Percentiles rank a stretch among this genome's conserved stretches.
phyloP scores from a whole-genome alignment of 345 rosid species.

The Odontarrhena argentea region DNA sequence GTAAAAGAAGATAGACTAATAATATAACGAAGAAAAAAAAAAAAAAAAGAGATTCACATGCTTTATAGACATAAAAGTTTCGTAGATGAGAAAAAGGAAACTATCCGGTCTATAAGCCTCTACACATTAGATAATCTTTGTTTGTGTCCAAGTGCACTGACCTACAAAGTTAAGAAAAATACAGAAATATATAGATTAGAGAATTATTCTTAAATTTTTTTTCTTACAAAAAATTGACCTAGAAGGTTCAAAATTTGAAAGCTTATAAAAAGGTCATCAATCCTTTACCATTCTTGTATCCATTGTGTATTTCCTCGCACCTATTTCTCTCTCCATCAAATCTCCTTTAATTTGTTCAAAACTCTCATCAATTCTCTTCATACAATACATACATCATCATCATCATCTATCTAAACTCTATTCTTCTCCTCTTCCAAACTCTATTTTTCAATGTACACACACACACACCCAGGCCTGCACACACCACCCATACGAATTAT shows the following conservation, averaged over 20 bases:
- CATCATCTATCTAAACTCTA: neutral
- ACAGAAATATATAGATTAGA: neutral
- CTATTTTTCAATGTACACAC: neutral
- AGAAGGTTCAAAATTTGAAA: slow-evolving; percentile 4
- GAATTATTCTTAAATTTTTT: neutral
- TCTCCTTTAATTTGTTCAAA: neutral
- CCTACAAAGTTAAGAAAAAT: slow-evolving; percentile 31
- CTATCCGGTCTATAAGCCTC: slow-evolving; percentile 21
- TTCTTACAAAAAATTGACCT: neutral
- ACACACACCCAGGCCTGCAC: neutral
- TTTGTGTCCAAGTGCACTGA: slow-evolving; percentile 29
- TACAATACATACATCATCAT: slow-evolving; percentile 16
- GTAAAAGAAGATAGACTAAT: neutral
- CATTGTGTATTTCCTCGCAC: slow-evolving; percentile 30
- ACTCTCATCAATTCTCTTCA: slow-evolving; percentile 17
- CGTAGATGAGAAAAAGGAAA: slow-evolving; percentile 6
- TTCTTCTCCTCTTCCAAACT: slow-evolving; percentile 4
- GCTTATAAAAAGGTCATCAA: slow-evolving; percentile 43
- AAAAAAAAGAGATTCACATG: neutral
- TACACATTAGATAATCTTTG: slow-evolving; percentile 30
- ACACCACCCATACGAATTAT: neutral
- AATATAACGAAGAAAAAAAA: neutral
- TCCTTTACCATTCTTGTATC: slow-evolving; percentile 19
- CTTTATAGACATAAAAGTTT: neutral
- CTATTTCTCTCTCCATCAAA: slow-evolving; percentile 24